phyloP scores from a whole-genome alignment of 495 filamentous ascomycete genomes.

The Penicillium canariense region DNA sequence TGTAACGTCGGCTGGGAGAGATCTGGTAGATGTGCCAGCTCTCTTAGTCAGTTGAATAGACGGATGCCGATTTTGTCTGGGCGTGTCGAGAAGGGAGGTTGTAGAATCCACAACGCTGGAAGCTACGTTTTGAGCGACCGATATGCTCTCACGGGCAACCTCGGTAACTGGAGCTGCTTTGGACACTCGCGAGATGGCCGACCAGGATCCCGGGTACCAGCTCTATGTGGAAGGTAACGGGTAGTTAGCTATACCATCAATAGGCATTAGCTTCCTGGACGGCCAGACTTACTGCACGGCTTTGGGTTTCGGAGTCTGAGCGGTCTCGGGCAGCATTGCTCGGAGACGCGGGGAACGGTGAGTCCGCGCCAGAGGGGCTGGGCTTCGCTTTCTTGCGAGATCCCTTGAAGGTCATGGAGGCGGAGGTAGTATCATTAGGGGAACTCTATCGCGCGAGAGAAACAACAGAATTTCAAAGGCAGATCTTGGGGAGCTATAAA shows the following conservation, averaged over 20 bases:
- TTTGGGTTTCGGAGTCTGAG: slow-evolving; percentile 34
- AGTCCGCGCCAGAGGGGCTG: slow-evolving; percentile 49
- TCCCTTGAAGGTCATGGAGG: slow-evolving; percentile 50
- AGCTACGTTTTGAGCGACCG: slow-evolving; percentile 52
- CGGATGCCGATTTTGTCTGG: slow-evolving; percentile 29
- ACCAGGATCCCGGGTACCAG: slow-evolving; percentile 62
- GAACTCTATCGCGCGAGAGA: background rate
- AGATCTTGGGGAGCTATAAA: slow-evolving; percentile 11
- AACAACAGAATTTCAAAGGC: background rate
- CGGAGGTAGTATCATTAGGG: slow-evolving; percentile 33
- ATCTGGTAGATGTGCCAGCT: slow-evolving; percentile 40
- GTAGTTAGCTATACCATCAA: slow-evolving; percentile 17
- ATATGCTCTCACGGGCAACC: slow-evolving; percentile 74
- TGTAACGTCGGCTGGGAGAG: slow-evolving; percentile 46
- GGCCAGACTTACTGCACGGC: slow-evolving; percentile 28
- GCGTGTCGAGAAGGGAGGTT: slow-evolving; percentile 27
- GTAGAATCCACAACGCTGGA: slow-evolving; percentile 39
- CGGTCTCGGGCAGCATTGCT: slow-evolving; percentile 32
- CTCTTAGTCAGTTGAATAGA: slow-evolving; percentile 45
- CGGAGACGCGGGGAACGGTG: slow-evolving; percentile 30
- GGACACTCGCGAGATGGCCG: slow-evolving; percentile 51
- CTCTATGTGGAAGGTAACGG: slow-evolving; percentile 22
- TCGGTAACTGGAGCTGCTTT: slow-evolving; percentile 73
- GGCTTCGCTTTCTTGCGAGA: slow-evolving; percentile 64
- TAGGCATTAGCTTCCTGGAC: background rate